These are phyloP conservation scores for Sherardia arvensis DNA, from an alignment of 257 asterid species.

Conservation along the genomic window DNA sequence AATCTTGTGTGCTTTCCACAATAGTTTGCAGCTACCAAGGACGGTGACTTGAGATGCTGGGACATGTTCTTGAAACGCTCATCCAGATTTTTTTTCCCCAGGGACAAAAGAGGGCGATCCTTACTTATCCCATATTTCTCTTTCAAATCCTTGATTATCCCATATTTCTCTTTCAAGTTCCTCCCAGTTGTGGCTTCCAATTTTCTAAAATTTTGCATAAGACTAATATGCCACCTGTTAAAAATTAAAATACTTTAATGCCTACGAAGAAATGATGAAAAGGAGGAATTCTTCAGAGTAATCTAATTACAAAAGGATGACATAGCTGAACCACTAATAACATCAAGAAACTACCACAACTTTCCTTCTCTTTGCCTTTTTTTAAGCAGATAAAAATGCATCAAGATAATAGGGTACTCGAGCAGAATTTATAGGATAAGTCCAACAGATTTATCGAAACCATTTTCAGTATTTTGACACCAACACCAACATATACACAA, in stretches of 20 bases:
- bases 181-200: conserved; percentile 35
- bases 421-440: background rate
- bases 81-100: conserved; percentile 55
- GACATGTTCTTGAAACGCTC: conserved; percentile 52
- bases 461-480: background rate
- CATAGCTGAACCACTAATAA: background rate
- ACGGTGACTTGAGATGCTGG: conserved; percentile 49
- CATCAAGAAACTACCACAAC: background rate
- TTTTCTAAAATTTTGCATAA: conserved; percentile 36
- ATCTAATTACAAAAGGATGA: background rate
- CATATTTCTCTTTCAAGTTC: conserved; percentile 36
- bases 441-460: background rate
- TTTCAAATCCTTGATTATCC: conserved; percentile 35
- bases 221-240: conserved; percentile 46
- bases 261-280: background rate
- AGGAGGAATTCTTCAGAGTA: background rate
- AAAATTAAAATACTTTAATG: conserved; percentile 12
- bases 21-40: conserved; percentile 34
- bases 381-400: background rate
- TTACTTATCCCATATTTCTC: conserved; percentile 28
- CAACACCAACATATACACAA: background rate
- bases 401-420: too few species aligned
- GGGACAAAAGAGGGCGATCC: conserved; percentile 46
- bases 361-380: background rate
- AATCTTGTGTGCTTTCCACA: conserved; percentile 66